A percentile compares a stretch with the other conserved stretches of the same genome.
These are phyloP conservation scores for Chrysopogon serrulatus DNA, from an alignment of 176 grass and related monocot genomes.

Conservation along the genomic window DNA sequence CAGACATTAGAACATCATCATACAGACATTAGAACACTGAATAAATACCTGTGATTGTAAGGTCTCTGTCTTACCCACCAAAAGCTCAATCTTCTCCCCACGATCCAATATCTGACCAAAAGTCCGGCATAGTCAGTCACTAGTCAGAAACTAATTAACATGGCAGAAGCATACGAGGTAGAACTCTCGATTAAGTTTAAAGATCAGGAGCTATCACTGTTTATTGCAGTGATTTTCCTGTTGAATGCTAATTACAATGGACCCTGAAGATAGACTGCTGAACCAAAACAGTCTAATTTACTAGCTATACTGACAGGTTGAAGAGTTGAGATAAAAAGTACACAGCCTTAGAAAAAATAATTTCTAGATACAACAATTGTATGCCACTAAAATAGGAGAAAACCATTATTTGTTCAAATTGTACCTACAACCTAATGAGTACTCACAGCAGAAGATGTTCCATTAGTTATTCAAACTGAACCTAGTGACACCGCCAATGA, in stretches of 20 bases:
- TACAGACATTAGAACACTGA: not conserved
- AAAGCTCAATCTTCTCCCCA: conserved; percentile 93
- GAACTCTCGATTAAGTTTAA: not conserved
- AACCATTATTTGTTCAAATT: not conserved
- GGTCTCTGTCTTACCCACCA: conserved; percentile 92
- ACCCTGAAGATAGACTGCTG: not conserved
- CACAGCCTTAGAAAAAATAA: not conserved
- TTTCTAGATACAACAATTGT: not conserved
- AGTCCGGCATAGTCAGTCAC: not conserved
- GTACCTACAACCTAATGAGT: not conserved
- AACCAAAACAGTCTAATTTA: not conserved
- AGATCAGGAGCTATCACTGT: not conserved
- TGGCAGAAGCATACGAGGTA: not conserved
- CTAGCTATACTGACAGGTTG: not conserved
- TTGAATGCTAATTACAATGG: not conserved
- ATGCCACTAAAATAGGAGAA: not conserved
- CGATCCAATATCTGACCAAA: conserved; percentile 83
- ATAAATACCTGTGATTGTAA: conserved; percentile 84
- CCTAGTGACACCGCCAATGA: not conserved
- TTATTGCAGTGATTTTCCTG: not conserved
- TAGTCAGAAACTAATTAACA: not conserved
- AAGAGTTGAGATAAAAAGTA: not conserved
- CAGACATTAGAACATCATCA: not conserved
- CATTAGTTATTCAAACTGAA: not conserved
- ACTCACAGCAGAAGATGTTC: not conserved